Base-by-base conservation (phyloP, 208 protist species). In the Blastocrithidia nonstop region DNA sequence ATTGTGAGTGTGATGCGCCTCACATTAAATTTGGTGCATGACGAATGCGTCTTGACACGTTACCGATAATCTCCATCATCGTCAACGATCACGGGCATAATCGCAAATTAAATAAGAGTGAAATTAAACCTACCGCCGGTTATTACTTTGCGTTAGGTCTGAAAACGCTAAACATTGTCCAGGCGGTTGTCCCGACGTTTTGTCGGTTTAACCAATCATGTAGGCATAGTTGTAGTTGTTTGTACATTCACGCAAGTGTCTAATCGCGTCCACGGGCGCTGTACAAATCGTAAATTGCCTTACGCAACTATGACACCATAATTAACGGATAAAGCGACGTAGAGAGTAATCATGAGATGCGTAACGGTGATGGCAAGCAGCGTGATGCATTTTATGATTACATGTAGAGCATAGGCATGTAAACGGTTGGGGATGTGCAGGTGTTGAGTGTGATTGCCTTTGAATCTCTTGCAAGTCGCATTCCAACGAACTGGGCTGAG, bases 391-490 rank as follows among this genome's bases (percentile, higher is more conserved):
- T 90, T 58, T 75, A 72, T n/a, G 25, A 55, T 28, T 60, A 74
- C 16, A 43, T 91, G 25, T 62, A 71, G 1, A 54, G 46, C 3
- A 36, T 75, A 19, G 77, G 74, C 4, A 26, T 92, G 11, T 28
- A 17, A 25, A 86, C 64, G 5, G 75, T 92, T 2, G 77, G 77
- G 1, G 82, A 92, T 50, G 57, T 92, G 38, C 77, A 92, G 45
- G 62, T 77, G 28, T 63, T 92, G 1, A 73, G 82, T 28, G 57
- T 61, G 33, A 40, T 45, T 20, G 78, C 82, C 5, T 88, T 81
- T 58, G 77, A 92, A 24, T 60, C 57, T 13, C 56, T 88, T 28
- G 66, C 66, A 9, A 35, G 42, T 17, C 45, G 61, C 27, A 57
- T 73, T 20, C 61, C 63, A 1, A 24, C 46, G 23, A 20, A 54